Evolutionary conservation across 2,329 filamentous ascomycete species (phyloP), one percentile per base, ranked within the genome.

Genomic region (Sporothrix brasiliensis): DNA sequence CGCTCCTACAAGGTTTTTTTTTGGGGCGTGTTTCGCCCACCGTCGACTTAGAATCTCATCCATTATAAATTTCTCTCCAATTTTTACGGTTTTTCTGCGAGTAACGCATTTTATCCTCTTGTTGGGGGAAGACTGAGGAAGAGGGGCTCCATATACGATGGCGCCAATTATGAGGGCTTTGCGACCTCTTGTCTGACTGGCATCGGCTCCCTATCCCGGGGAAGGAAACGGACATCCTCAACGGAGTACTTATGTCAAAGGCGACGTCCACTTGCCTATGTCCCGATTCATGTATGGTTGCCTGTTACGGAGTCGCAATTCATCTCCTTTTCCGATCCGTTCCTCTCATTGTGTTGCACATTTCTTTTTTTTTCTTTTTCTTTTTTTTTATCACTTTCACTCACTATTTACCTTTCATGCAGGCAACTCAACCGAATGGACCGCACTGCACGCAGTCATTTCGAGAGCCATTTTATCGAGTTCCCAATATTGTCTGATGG

Each of bases 51-150:
- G 19, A 16, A 27, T 47, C 24, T 27, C 4, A 6, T 61, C 21
- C 13, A 0, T 54, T 16, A 16, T 24, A 16, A 16, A 16, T 30
- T 30, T 30, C 52, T 30, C 27, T 5, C 24, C 50, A 53, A n/a
- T n/a, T 21, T 16, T 24, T 61, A 34, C 56, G 56, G 24, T 24
- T 61, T 56, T 24, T 47, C 47, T 47, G 34, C 4, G 1, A 34
- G 34, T 7, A 34, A 34, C 7, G 6, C 34, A 34, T 9, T 34
- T 34, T 34, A 34, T 34, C 6, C 7, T 11, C 30, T 65, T 50
- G 60, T 65, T 65, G 60, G 60, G 63, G 61, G 34, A 50, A 14
- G 27, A 47, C 61, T 30, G 63, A n/a, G 27, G 44, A 66, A 53
- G 63, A 41, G 47, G 63, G 63, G 63, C 47, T 52, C 9, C 19